phyloP scores from a whole-genome alignment of 2,329 filamentous ascomycete genomes.

The Stromatinia cepivora region DNA sequence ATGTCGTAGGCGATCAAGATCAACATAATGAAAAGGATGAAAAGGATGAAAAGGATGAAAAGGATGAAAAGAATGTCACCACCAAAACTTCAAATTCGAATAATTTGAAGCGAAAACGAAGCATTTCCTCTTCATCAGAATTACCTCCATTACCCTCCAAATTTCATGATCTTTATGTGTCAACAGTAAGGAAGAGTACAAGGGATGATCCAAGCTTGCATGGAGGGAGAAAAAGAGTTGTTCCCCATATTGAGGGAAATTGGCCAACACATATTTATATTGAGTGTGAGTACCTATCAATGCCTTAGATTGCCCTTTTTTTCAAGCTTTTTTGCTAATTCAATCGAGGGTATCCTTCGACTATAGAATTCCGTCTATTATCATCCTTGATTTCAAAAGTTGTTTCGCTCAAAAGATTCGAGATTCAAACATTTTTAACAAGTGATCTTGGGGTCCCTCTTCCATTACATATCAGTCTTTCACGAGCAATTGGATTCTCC shows the following conservation, averaged over 20 bases:
- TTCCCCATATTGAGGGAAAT: slow-evolving; percentile 81
- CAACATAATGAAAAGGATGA: background rate
- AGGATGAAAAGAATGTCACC: background rate
- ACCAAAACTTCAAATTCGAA: background rate
- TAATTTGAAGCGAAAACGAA: slow-evolving; percentile 41
- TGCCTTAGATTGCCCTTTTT: slow-evolving; percentile 14
- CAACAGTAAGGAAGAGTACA: slow-evolving; percentile 73
- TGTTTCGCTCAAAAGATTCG: slow-evolving; percentile 38
- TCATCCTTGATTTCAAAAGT: slow-evolving; percentile 44
- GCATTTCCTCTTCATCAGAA: slow-evolving; percentile 22
- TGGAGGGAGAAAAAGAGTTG: slow-evolving; percentile 77
- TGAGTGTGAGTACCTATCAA: slow-evolving; percentile 66
- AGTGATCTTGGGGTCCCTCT: slow-evolving; percentile 76
- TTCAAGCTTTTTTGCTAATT: slow-evolving; percentile 30
- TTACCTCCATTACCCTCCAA: slow-evolving; percentile 74
- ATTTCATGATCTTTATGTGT: slow-evolving; percentile 90
- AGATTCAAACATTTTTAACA: slow-evolving; percentile 67
- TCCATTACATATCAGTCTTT: slow-evolving; percentile 89
- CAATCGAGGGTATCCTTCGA: slow-evolving; percentile 54
- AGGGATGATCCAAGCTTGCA: slow-evolving; percentile 83
- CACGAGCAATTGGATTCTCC: slow-evolving; percentile 72
- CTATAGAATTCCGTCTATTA: slow-evolving; percentile 51
- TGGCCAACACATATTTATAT: slow-evolving; percentile 94
- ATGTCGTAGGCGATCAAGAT: slow-evolving; percentile 6
- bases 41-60: background rate